Base-by-base conservation (phyloP, 768 basidiomycete species). In the Lanmaoa pseudosensibilis region DNA sequence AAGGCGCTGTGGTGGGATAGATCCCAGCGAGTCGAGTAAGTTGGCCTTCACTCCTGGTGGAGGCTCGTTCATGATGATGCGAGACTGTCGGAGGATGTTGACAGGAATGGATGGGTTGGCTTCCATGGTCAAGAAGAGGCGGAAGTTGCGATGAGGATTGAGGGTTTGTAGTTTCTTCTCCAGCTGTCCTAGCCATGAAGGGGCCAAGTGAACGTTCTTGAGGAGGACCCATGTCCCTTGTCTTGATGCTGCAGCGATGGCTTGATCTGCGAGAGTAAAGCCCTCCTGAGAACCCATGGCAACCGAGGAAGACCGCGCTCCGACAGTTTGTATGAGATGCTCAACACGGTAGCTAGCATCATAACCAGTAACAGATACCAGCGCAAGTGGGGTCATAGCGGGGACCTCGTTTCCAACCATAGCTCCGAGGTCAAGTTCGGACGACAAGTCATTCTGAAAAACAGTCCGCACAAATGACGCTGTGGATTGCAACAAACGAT, bases 241-340 rank as follows among this genome's bases (percentile, higher is more conserved):
- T 12, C 96, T 85, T 25, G 94, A 91, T 39, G 95, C 97, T 23
- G 86, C 77, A 32, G 91, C 88, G 59, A 99, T 97, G 3, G 96
- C 95, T 74, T 97, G 95, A 66, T 99, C 96, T 12, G 97, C 97
- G 2, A 95, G 80, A 4, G 85, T 84, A 72, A 93, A 96, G n/a
- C 96, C 96, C 78, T 99, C 97, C 60, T 94, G 90, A 2, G 96
- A 97, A 23, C 97, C 97, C 94, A 99, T 97, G 15, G 97, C 97
- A 23, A 99, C 92, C 2, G 93, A 92, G 2, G 88, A 79, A 54
- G 93, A 94, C 25, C 88, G 84, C 30, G 84, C 80, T 16, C 86
- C 85, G 12, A 85, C 85, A 50, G 85, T 86, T 68, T 88, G 85
- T 61, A 94, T 85, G 41, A 96, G 81, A 62, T 87, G 87, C 64